Percentiles rank a stretch among this genome's conserved stretches.
Evolutionary conservation across 345 rosid species (phyloP).

Genomic region (Carallia brachiata): DNA sequence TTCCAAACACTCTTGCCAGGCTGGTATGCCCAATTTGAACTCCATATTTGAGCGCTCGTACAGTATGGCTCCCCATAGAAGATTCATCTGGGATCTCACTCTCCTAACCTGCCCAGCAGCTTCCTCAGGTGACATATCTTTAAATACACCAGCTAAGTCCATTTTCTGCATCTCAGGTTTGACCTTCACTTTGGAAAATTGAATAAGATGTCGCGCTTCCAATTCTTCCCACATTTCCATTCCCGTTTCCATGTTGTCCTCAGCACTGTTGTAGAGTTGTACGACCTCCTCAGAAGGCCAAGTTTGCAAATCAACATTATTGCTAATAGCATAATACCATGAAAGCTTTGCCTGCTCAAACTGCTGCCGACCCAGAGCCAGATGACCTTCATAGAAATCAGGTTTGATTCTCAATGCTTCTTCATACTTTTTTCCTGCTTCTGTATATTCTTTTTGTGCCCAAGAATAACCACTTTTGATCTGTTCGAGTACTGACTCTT

Average conservation of each 20-base stretch:
- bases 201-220: conserved; percentile 28
- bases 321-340: conserved; percentile 71
- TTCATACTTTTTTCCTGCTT: conserved; percentile 64
- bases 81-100: conserved; percentile 61
- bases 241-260: conserved; percentile 64
- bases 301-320: conserved; percentile 51
- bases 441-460: conserved; percentile 50
- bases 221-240: conserved; percentile 65
- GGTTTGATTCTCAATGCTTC: conserved; percentile 81
- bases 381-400: conserved; percentile 63
- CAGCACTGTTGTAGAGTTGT: conserved; percentile 66
- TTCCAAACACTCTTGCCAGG: conserved; percentile 73
- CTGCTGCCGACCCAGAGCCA: conserved; percentile 75
- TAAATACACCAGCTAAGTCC: conserved; percentile 36
- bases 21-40: conserved; percentile 65
- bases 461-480: conserved; percentile 56
- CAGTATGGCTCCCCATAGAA: conserved; percentile 74
- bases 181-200: conserved; percentile 25
- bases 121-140: conserved; percentile 48
- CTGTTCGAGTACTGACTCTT: conserved; percentile 51
- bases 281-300: conserved; percentile 57
- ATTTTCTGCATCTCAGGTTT: conserved; percentile 28
- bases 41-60: conserved; percentile 85
- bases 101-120: conserved; percentile 43
- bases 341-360: conserved; percentile 90